A percentile compares a stretch with the other conserved stretches of the same genome.
These are phyloP conservation scores for Syzygium aromaticum DNA, from an alignment of 345 rosid species.

Conservation along the genomic window DNA sequence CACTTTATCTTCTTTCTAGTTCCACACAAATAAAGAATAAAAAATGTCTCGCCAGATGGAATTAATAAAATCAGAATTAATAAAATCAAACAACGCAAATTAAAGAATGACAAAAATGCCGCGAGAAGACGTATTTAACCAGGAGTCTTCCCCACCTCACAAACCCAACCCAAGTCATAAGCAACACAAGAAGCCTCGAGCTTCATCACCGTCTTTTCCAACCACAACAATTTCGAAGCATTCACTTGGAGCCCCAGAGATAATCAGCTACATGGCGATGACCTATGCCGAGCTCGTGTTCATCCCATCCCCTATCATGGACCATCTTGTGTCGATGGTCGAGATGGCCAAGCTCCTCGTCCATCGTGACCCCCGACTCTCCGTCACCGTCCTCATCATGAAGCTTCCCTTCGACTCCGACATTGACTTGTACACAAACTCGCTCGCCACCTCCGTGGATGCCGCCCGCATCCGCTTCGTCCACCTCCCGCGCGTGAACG, in stretches of 20 bases:
- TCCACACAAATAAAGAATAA: no score
- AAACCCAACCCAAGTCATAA: neutral
- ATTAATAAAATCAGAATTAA: no score
- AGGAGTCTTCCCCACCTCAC: no score
- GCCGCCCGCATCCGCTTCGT: conserved; percentile 2
- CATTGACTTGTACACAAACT: conserved; percentile 1
- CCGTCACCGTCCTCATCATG: conserved; percentile 35
- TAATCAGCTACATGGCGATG: neutral
- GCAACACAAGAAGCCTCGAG: neutral
- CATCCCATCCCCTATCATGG: conserved; percentile 11
- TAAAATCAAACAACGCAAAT: neutral
- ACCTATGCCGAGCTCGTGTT: neutral
- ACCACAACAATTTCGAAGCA: neutral
- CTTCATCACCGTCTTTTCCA: neutral
- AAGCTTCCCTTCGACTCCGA: neutral
- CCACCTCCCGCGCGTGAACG: conserved; percentile 3
- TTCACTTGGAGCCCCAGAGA: no score
- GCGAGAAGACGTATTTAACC: no score
- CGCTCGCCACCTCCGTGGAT: neutral
- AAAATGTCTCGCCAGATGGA: no score
- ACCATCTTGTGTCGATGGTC: conserved; percentile 31
- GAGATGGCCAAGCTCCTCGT: conserved; percentile 39
- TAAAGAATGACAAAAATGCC: neutral
- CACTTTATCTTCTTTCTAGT: no score
- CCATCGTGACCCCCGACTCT: conserved; percentile 26